These are phyloP conservation scores for Fraxinus platypoda DNA, from an alignment of 305 asterid species.

Conservation along the genomic window DNA sequence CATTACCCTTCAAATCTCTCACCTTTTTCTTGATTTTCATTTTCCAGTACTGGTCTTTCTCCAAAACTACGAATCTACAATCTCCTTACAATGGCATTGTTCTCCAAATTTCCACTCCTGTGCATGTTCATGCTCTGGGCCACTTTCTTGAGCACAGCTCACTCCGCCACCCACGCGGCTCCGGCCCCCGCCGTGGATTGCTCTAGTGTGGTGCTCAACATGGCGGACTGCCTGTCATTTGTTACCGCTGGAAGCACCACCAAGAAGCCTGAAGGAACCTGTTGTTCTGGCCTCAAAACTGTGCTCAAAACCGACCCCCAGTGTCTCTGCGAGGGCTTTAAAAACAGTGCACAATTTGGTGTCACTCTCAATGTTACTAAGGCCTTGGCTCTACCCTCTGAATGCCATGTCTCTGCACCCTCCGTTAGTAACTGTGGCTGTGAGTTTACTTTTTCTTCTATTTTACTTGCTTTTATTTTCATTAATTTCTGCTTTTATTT, in stretches of 20 bases:
- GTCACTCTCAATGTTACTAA: constrained; percentile 66
- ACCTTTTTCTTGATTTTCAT: not conserved
- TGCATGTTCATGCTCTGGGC: not conserved
- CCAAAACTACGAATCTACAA: not conserved
- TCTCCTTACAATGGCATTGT: not conserved
- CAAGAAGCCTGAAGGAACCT: constrained; percentile 55
- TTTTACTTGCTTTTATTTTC: not conserved
- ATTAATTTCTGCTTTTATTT: not conserved
- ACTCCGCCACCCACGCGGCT: constrained; percentile 2
- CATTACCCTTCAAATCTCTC: not conserved
- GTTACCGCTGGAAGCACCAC: constrained; percentile 61
- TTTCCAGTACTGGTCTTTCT: not conserved
- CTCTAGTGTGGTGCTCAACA: constrained; percentile 49
- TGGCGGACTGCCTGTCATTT: constrained; percentile 76
- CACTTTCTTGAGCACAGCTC: not conserved
- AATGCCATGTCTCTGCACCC: constrained; percentile 76
- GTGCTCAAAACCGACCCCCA: constrained; percentile 68
- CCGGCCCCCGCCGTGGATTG: not conserved
- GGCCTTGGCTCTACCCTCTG: constrained; percentile 71
- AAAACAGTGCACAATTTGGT: constrained; percentile 80
- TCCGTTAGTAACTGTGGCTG: constrained; percentile 64
- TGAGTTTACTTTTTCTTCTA: constrained; percentile 28
- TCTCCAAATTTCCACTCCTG: not conserved
- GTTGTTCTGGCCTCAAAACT: constrained; percentile 73
- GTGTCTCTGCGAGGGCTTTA: constrained; percentile 73